Evolutionary conservation across 2,329 filamentous ascomycete species (phyloP).

Genomic region (Penicillium olsonii): DNA sequence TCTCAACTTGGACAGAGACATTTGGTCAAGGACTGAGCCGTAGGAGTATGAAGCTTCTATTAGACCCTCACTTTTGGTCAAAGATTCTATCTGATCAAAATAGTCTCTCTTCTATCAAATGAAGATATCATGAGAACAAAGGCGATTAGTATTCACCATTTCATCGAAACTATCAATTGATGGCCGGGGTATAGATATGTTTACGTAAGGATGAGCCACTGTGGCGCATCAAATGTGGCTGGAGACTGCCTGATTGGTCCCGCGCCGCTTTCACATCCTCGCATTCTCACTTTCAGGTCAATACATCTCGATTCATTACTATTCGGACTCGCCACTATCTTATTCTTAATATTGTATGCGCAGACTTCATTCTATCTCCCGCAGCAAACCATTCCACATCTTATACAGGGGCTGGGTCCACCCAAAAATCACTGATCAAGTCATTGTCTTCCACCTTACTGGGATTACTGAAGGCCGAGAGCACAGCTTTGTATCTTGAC

Average conservation of each 20-base stretch:
- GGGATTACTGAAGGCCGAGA: neutral
- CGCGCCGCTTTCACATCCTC: conserved; percentile 4
- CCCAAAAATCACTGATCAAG: neutral
- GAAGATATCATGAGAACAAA: too few relatives aligned
- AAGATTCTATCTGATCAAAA: too few relatives aligned
- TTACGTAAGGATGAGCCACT: neutral
- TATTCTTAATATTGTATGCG: neutral
- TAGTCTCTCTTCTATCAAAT: too few relatives aligned
- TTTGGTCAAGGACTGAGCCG: neutral
- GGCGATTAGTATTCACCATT: too few relatives aligned
- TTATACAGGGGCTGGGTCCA: neutral
- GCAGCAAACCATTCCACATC: neutral
- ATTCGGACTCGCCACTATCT: neutral
- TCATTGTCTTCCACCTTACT: neutral
- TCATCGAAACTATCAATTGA: too few relatives aligned
- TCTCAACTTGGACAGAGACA: conserved; percentile 1
- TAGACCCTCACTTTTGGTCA: neutral
- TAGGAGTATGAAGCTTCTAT: neutral
- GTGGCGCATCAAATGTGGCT: conserved; percentile 5
- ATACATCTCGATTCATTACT: neutral
- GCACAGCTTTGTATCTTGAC: neutral
- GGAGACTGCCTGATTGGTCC: conserved; percentile 6
- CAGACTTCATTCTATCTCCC: neutral
- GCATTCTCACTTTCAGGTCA: neutral
- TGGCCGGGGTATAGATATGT: neutral